Percentiles rank a stretch among this genome's conserved stretches.
phyloP scores from a whole-genome alignment of 2,329 filamentous ascomycete genomes.

The Penicillium freii region DNA sequence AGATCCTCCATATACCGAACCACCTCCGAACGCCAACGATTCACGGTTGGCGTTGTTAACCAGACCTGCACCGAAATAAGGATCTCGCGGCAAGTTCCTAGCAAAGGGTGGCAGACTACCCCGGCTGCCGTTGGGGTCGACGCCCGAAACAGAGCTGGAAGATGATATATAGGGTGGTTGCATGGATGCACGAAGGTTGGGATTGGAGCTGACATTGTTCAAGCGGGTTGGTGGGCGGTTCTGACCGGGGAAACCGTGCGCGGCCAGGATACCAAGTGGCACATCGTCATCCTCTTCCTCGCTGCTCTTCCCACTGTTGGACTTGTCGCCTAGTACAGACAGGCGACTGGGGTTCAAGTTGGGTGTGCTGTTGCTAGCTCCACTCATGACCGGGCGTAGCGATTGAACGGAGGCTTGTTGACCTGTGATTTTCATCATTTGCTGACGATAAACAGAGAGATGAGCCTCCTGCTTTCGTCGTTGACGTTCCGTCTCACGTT shows the following conservation, averaged over 20 bases:
- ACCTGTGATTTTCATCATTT: slow-evolving; percentile 95
- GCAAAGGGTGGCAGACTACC: slow-evolving; percentile 75
- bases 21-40: slow-evolving; percentile 67
- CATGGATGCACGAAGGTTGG: slow-evolving; percentile 63
- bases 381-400: slow-evolving; percentile 56
- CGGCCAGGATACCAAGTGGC: slow-evolving; percentile 79
- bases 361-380: slow-evolving; percentile 61
- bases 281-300: slow-evolving; percentile 81
- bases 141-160: slow-evolving; percentile 58
- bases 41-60: slow-evolving; percentile 72
- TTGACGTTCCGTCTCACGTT: slow-evolving; percentile 69
- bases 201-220: slow-evolving; percentile 64
- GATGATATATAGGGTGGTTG: slow-evolving; percentile 49
- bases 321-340: slow-evolving; percentile 38
- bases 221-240: slow-evolving; percentile 70
- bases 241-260: slow-evolving; percentile 82
- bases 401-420: slow-evolving; percentile 56
- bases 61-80: slow-evolving; percentile 76
- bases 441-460: slow-evolving; percentile 83
- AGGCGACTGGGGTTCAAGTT: slow-evolving; percentile 50
- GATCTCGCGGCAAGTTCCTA: slow-evolving; percentile 75
- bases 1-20: slow-evolving; percentile 43
- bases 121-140: slow-evolving; percentile 45
- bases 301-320: slow-evolving; percentile 40
- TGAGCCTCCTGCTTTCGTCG: slow-evolving; percentile 86